phyloP scores from a whole-genome alignment of 1,284 basidiomycete species.

The Melampsora abietis-canadensis region DNA sequence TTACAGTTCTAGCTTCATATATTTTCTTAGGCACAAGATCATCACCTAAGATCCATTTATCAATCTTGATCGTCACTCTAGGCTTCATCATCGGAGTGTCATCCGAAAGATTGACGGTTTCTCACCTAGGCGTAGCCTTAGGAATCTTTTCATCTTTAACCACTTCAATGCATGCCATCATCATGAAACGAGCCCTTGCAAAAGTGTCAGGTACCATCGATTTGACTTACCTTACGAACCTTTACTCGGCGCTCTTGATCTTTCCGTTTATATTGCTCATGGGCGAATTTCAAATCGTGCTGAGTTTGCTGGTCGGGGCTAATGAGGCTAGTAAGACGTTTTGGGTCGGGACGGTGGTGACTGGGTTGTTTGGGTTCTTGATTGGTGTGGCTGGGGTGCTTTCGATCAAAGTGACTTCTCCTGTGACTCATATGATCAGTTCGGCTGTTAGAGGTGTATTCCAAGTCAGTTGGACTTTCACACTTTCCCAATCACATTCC shows the following conservation, averaged over 20 bases:
- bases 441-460: conserved; percentile 65
- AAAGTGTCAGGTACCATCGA: conserved; percentile 73
- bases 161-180: conserved; percentile 75
- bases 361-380: conserved; percentile 74
- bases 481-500: too few species aligned
- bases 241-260: conserved; percentile 65
- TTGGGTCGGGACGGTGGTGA: conserved; percentile 70
- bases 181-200: conserved; percentile 73
- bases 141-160: conserved; percentile 73
- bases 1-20: conserved; percentile 75
- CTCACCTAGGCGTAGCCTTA: conserved; percentile 64
- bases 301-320: conserved; percentile 60
- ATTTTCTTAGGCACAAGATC: conserved; percentile 60
- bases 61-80: conserved; percentile 69
- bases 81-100: conserved; percentile 78
- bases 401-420: conserved; percentile 85
- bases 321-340: conserved; percentile 62
- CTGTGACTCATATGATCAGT: conserved; percentile 86
- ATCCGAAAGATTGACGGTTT: conserved; percentile 50
- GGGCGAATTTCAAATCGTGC: conserved; percentile 66
- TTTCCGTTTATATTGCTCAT: conserved; percentile 66
- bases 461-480: conserved; percentile 22
- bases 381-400: conserved; percentile 84
- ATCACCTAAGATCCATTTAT: conserved; percentile 55
- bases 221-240: conserved; percentile 79